Evolutionary conservation across 805 yeast genomes (phyloP).

Genomic region (Cyberlindnera suaveolens): DNA sequence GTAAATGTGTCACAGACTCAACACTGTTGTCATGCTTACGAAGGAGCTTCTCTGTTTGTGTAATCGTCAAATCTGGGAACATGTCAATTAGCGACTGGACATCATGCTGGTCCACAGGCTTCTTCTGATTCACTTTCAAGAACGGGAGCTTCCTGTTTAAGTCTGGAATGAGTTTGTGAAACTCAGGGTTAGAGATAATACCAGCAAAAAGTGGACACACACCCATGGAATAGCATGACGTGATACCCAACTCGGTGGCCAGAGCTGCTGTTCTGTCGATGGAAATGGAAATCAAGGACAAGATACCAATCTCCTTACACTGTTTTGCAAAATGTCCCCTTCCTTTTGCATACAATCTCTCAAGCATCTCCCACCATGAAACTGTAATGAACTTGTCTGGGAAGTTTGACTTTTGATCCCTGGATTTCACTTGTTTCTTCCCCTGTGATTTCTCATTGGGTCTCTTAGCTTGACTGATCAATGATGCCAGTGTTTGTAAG

Average conservation of each 20-base stretch:
- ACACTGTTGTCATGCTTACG: slow-evolving; percentile 41
- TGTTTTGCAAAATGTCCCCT: slow-evolving; percentile 41
- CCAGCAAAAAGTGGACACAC: slow-evolving; percentile 51
- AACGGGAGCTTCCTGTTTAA: slow-evolving; percentile 45
- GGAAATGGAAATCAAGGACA: slow-evolving; percentile 35
- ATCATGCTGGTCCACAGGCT: slow-evolving; percentile 3
- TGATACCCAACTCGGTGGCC: slow-evolving; percentile 40
- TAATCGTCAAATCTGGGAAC: slow-evolving; percentile 55
- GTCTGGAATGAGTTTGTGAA: slow-evolving; percentile 43
- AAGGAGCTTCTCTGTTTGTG: slow-evolving; percentile 45
- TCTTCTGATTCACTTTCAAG: slow-evolving; percentile 21
- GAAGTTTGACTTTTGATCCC: slow-evolving; percentile 26
- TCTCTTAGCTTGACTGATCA: slow-evolving; percentile 6
- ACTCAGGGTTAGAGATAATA: slow-evolving; percentile 42
- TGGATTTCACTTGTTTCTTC: neutral
- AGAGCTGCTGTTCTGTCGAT: slow-evolving; percentile 24
- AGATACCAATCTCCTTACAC: slow-evolving; percentile 42
- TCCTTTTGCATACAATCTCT: slow-evolving; percentile 52
- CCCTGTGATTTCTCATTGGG: neutral
- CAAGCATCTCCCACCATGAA: slow-evolving; percentile 56
- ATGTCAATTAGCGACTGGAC: slow-evolving; percentile 43
- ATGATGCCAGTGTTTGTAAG: slow-evolving; percentile 10
- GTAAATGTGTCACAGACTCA: slow-evolving; percentile 48
- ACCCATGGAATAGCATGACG: slow-evolving; percentile 34
- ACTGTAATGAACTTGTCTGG: slow-evolving; percentile 48